Evolutionary conservation across 2,329 filamentous ascomycete species (phyloP).

Genomic region (Furcasterigmium furcatum): DNA sequence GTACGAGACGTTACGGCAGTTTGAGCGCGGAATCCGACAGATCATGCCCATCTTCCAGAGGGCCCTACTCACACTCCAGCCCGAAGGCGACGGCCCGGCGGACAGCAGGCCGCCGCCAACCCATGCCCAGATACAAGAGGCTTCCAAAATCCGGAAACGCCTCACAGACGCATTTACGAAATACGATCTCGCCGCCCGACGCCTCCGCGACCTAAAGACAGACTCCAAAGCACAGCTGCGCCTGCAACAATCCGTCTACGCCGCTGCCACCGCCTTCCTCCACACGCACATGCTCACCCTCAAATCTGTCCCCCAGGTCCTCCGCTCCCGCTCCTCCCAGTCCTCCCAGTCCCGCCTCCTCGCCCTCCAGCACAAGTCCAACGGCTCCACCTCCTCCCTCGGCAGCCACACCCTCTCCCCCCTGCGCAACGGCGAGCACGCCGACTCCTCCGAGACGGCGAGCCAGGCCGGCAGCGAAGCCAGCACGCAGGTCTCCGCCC

Average conservation of each 20-base stretch:
- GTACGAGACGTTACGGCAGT: slow-evolving; percentile 81
- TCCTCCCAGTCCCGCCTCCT: slow-evolving; percentile 25
- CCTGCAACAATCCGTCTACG: slow-evolving; percentile 79
- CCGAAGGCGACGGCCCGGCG: slow-evolving; percentile 30
- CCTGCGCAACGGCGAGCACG: slow-evolving; percentile 44
- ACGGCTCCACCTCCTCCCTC: slow-evolving; percentile 30
- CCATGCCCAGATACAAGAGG: slow-evolving; percentile 73
- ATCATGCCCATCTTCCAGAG: slow-evolving; percentile 83
- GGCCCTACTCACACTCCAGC: slow-evolving; percentile 67
- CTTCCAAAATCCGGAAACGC: slow-evolving; percentile 83
- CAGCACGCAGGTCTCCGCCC: slow-evolving; percentile 49
- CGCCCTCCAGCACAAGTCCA: slow-evolving; percentile 24
- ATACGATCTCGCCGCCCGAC: slow-evolving; percentile 77
- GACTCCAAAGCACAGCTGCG: slow-evolving; percentile 68
- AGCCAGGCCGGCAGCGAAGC: slow-evolving; percentile 45
- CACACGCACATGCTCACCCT: slow-evolving; percentile 89
- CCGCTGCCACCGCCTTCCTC: slow-evolving; percentile 77
- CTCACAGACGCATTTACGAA: slow-evolving; percentile 87
- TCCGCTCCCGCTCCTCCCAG: slow-evolving; percentile 40
- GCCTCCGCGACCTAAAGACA: slow-evolving; percentile 76
- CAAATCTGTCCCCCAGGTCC: slow-evolving; percentile 67
- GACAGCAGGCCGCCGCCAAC: slow-evolving; percentile 41
- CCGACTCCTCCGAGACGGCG: slow-evolving; percentile 39
- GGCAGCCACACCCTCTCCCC: slow-evolving; percentile 23
- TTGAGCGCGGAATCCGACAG: slow-evolving; percentile 80